Evolutionary conservation across 257 asterid genomes (phyloP), one percentile per base, ranked within the genome.

Genomic region (Handroanthus guayacan): DNA sequence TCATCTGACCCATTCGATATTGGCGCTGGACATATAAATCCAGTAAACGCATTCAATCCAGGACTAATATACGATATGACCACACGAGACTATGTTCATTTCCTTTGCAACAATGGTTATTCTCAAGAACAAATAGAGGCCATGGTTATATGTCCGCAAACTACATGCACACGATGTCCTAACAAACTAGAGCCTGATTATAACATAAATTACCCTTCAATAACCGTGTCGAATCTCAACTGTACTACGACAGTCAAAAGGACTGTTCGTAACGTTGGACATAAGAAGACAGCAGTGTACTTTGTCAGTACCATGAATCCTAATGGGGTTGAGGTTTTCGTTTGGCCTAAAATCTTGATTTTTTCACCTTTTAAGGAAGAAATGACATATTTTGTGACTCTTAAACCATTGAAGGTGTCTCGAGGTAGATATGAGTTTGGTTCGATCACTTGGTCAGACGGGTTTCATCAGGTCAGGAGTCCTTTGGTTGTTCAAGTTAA

Each of bases 11-110:
- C 95, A 2, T 87, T 87, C 7, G 91, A 85, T 81, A 38, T 83
- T n/a, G 97, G 90, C n/a, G 82, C 91, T 0, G 97, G 97, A 1
- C 91, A 90, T 75, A 65, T 92, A 43, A 83, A 85, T 51, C 91
- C 97, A 3, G 2, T 78, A 0, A 69, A 61, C 61, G 97, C 97
- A 16, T 72, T 90, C 31, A 87, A 90, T 76, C 97, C 97, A 0
- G 94, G 97, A 6, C 89, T 90, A 37, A 39, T 90, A 7, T 90
- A 90, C 20, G 94, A 90, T 76, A 83, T 79, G 75, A 71, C 75
- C 0, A 73, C 81, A 0, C 71, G 6, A 3, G 91, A 92, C 69
- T 90, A 88, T 73, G 34, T 88, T 16, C 18, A 18, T 10, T 80
- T 88, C 62, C 78, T 92, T 0, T 90, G 93, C 76, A 85, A 81